Conservation (phyloP, 805 yeast genomes). For the Danielia oregonensis region DNA sequence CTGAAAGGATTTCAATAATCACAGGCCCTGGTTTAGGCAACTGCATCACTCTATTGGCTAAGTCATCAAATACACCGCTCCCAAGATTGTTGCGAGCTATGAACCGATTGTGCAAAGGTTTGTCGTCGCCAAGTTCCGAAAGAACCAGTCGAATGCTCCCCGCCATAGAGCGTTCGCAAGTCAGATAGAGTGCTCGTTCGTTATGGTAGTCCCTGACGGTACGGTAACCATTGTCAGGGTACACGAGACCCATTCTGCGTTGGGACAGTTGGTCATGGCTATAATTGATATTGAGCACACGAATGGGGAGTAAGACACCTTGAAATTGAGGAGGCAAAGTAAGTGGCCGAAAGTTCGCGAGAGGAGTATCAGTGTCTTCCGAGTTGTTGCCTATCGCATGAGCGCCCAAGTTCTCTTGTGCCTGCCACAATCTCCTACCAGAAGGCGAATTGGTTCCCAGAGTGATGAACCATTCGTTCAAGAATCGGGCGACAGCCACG, state of each 20-base stretch:
- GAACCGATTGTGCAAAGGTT: slow-evolving; percentile 4
- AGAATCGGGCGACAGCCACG: slow-evolving; percentile 22
- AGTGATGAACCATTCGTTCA: slow-evolving; percentile 34
- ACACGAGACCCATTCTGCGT: slow-evolving; percentile 21
- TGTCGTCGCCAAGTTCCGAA: slow-evolving; percentile 7
- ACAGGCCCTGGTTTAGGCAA: slow-evolving; percentile 15
- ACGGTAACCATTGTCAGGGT: slow-evolving; percentile 15
- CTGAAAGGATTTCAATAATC: slow-evolving; percentile 20
- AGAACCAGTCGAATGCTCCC: slow-evolving; percentile 12
- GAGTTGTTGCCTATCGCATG: slow-evolving; percentile 3
- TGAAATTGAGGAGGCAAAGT: slow-evolving; percentile 26
- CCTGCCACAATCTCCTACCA: slow-evolving; percentile 14
- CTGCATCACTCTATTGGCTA: slow-evolving; percentile 14
- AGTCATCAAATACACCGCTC: slow-evolving; percentile 13
- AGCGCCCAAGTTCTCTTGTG: slow-evolving; percentile 10
- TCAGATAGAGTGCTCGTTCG: neutral
- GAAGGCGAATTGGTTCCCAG: slow-evolving; percentile 20
- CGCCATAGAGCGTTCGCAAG: slow-evolving; percentile 2
- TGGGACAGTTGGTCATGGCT: slow-evolving; percentile 3
- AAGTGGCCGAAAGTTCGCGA: slow-evolving; percentile 11
- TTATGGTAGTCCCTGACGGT: slow-evolving; percentile 15
- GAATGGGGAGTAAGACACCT: slow-evolving; percentile 27
- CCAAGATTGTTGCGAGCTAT: slow-evolving; percentile 3
- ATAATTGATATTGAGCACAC: slow-evolving; percentile 12
- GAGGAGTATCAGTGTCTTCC: neutral